Evolutionary conservation across 2,329 filamentous ascomycete genomes (phyloP), one percentile per base, ranked within the genome.

Genomic region (Alternaria solani): DNA sequence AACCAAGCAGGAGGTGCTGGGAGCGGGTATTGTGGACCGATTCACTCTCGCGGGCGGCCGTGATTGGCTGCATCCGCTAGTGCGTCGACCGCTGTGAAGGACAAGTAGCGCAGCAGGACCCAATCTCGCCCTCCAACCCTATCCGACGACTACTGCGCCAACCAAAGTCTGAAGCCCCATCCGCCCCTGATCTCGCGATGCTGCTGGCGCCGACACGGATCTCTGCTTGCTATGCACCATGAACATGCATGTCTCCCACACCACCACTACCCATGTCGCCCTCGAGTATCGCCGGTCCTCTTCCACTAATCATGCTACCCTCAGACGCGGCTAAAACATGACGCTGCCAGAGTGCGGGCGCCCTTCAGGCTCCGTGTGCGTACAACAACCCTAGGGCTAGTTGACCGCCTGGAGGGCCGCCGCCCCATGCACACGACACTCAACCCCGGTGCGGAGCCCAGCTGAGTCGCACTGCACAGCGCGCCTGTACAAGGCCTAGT

Each of bases 301-400:
- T 61, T 44, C 59, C 67, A 66, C 65, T 69, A 66, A 63, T 59
- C 57, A 67, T 68, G 68, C 66, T 57, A 57, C 59, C 57, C 57
- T 55, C 58, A 60, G 64, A 70, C 63, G 73, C 73, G 73, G 74
- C 72, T 76, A 76, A 74, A 74, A 66, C 69, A 67, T 71, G 70
- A 67, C 63, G 66, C 65, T 60, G 63, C 64, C 62, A 23, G 63
- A 65, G 55, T 30, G 25, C 51, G 23, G 20, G 23, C 62, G 52
- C 64, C 58, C 68, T 61, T 67, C 63, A 66, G 65, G 23, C 49
- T 68, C 65, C 65, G 64, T 69, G 64, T 69, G n/a, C 62, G 67
- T 73, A 68, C 67, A 70, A 70, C 67, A 65, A 59, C 59, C 43
- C 52, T 59, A 63, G 63, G 64, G 57, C 72, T 75, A 72, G 66